phyloP scores from a whole-genome alignment of 768 basidiomycete genomes.

The Mycena venus region DNA sequence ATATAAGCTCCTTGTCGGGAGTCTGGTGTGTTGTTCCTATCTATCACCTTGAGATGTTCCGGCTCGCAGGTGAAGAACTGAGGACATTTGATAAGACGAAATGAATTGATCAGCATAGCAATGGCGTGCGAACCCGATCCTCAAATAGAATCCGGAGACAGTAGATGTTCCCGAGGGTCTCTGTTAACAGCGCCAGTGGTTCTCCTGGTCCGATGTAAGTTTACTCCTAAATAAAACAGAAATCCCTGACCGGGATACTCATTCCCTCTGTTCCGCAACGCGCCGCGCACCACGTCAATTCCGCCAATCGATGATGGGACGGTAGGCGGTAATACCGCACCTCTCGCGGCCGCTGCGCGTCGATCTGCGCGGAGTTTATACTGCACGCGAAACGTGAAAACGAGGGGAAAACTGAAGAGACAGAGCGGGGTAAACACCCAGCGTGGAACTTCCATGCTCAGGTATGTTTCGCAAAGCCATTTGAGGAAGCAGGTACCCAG shows the following conservation, averaged over 20 bases:
- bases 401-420: slow-evolving; percentile 19
- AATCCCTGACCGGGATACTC: slow-evolving; percentile 6
- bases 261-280: neutral
- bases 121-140: slow-evolving; percentile 5
- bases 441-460: neutral
- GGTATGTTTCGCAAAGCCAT: slow-evolving; percentile 10
- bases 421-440: neutral
- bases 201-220: slow-evolving; percentile 3
- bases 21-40: no score
- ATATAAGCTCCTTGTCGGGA: no score
- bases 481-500: neutral
- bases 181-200: neutral
- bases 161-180: slow-evolving; percentile 3
- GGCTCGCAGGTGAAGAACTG: slow-evolving; percentile 58
- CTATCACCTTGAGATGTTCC: slow-evolving; percentile 57
- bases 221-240: neutral
- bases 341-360: slow-evolving; percentile 3
- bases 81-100: neutral
- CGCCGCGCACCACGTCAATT: neutral
- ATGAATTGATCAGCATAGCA: no score
- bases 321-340: slow-evolving; percentile 22
- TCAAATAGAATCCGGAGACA: slow-evolving; percentile 22
- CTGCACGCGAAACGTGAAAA: slow-evolving; percentile 7
- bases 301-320: slow-evolving; percentile 24
- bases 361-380: neutral